Percentiles rank a stretch among this genome's conserved stretches.
phyloP scores from a whole-genome alignment of 768 basidiomycete species.

The Basidioascus undulatus region DNA sequence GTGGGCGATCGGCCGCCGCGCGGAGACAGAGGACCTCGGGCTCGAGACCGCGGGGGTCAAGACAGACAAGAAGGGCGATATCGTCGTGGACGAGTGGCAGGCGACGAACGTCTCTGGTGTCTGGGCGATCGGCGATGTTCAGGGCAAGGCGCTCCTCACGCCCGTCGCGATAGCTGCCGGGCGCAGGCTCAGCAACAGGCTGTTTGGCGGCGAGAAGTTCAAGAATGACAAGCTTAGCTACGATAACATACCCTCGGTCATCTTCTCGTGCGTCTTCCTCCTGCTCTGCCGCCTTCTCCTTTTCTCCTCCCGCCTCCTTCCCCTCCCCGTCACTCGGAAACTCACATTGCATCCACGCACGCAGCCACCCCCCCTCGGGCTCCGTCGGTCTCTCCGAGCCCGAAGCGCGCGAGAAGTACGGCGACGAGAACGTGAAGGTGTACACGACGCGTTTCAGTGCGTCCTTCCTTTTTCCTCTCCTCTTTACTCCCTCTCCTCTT shows the following conservation, averaged over 20 bases:
- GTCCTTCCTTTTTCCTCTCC: background rate
- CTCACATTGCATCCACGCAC: background rate
- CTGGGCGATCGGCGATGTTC: slow-evolving; percentile 72
- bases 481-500: background rate
- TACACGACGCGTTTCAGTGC: slow-evolving; percentile 33
- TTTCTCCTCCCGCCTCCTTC: background rate
- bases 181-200: slow-evolving; percentile 58
- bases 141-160: slow-evolving; percentile 75
- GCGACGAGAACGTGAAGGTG: slow-evolving; percentile 57
- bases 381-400: slow-evolving; percentile 80
- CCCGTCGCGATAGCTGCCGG: slow-evolving; percentile 97
- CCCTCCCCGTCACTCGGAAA: background rate
- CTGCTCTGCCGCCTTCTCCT: background rate
- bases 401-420: slow-evolving; percentile 66
- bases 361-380: slow-evolving; percentile 80
- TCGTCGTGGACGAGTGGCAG: slow-evolving; percentile 80
- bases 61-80: slow-evolving; percentile 51
- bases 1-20: slow-evolving; percentile 82
- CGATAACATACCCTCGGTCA: slow-evolving; percentile 75
- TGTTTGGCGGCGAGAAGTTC: slow-evolving; percentile 69
- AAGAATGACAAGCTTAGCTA: slow-evolving; percentile 67
- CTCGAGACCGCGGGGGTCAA: slow-evolving; percentile 54
- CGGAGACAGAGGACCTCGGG: slow-evolving; percentile 54
- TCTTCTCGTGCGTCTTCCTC: slow-evolving; percentile 56
- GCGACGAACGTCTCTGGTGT: slow-evolving; percentile 45